A percentile compares a stretch with the other conserved stretches of the same genome.
These are phyloP conservation scores for Priceomyces melissophilus DNA, from an alignment of 805 yeast genomes.

Conservation along the genomic window DNA sequence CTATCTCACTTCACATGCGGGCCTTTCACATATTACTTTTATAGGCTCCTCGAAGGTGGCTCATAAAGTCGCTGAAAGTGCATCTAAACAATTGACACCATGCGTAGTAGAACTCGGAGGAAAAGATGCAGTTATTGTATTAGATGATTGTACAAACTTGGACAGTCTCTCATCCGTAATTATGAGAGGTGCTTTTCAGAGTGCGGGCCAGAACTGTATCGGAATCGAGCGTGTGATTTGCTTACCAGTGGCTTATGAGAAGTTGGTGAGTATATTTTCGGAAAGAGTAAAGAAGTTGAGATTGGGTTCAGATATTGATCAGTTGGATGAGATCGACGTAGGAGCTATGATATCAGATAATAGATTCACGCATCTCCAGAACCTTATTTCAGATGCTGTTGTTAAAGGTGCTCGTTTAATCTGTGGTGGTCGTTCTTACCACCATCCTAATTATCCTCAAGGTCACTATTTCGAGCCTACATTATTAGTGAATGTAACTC, in stretches of 20 bases:
- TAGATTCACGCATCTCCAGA: constrained; percentile 67
- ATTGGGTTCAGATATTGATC: constrained; percentile 90
- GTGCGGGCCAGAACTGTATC: constrained; percentile 97
- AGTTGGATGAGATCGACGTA: constrained; percentile 85
- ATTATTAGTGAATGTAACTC: constrained; percentile 73
- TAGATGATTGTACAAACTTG: constrained; percentile 69
- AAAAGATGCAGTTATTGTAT: constrained; percentile 83
- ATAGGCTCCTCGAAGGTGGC: constrained; percentile 97
- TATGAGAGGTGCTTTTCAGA: constrained; percentile 94
- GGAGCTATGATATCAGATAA: constrained; percentile 90
- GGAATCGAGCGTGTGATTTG: constrained; percentile 95
- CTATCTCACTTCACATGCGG: constrained; percentile 78
- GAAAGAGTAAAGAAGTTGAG: constrained; percentile 60
- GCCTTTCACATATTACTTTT: constrained; percentile 83
- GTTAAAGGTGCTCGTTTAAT: constrained; percentile 74
- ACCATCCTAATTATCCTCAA: constrained; percentile 90
- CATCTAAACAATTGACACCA: constrained; percentile 85
- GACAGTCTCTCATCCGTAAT: constrained; percentile 64
- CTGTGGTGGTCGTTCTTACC: constrained; percentile 75
- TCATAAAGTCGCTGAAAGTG: constrained; percentile 77
- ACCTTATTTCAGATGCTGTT: constrained; percentile 70
- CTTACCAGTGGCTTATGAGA: constrained; percentile 63
- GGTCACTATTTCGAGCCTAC: constrained; percentile 96
- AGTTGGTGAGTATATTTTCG: constrained; percentile 53
- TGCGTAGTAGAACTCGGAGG: constrained; percentile 97